Base-by-base conservation (phyloP, 1,139 yeast species). In the Nakaseomyces glabratus region DNA sequence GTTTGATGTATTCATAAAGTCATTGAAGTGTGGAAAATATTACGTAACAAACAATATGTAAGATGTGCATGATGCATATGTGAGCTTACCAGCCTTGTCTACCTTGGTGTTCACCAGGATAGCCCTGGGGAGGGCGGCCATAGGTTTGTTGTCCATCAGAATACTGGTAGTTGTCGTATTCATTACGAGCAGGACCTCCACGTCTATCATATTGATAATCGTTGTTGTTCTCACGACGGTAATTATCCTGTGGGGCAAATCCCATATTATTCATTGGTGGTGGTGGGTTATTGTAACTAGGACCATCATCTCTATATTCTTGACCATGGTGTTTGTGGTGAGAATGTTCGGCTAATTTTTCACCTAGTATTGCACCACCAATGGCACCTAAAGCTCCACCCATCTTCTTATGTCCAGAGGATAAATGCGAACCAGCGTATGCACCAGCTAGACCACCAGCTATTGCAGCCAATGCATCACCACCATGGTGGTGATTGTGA, bases 401-500 rank as follows among this genome's bases (percentile, higher is more conserved):
- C 24, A 74, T 48, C 13, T 65, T 68, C 13, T 71, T 62, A 58
- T 73, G 79, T 35, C 60, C 52, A 28, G 63, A 61, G 14, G 68
- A 61, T 14, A 65, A 35, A 45, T 66, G 60, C 33, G 56, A 49
- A 35, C 65, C 67, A 33, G 58, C 63, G 43, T 56, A 62, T 16
- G 73, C 77, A 51, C 81, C 81, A 32, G 73, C 74, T 34, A 69
- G 69, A 43, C 76, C 81, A 45, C 82, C 82, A 11, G 67, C 66
- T 24, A 74, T 55, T 11, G 75, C 65, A 28, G 76, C 63, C 24
- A 73, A 45, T 32, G 76, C 49, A 18, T 82, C 82, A 59, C 79
- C 69, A 42, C 73, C 79, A 35, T 73, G 73, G 33, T 54, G 58
- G 24, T 51, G 51, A 4, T 29, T 20, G 12, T 19, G 28, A 15